These are phyloP conservation scores for Tuctoria greenei DNA, from an alignment of 176 grass and related monocot genomes.

Conservation along the genomic window DNA sequence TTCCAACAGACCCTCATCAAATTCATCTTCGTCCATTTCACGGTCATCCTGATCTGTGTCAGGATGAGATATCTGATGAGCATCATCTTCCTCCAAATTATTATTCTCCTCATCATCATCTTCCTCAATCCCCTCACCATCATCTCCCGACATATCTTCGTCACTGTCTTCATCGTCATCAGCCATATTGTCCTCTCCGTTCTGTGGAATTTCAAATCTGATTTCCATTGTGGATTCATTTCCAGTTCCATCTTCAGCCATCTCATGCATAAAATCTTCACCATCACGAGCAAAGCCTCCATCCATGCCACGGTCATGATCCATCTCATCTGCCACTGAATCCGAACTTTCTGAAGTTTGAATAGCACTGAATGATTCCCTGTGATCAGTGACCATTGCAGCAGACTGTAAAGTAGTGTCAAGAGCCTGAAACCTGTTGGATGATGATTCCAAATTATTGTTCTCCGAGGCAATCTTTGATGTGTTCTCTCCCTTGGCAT, in stretches of 20 bases:
- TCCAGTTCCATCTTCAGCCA: constrained; percentile 70
- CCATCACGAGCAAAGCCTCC: constrained; percentile 58
- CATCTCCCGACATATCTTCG: constrained; percentile 77
- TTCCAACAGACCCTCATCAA: constrained; percentile 93
- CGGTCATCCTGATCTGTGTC: constrained; percentile 96
- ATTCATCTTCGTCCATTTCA: constrained; percentile 98
- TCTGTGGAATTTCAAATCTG: constrained; percentile 81
- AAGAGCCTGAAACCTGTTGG: constrained; percentile 64
- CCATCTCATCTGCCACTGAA: constrained; percentile 89
- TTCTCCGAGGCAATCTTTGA: constrained; percentile 52
- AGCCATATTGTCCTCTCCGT: constrained; percentile 78
- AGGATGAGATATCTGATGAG: constrained; percentile 80
- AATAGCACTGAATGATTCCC: constrained; percentile 62
- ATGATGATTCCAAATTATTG: constrained; percentile 49
- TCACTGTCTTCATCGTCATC: constrained; percentile 78
- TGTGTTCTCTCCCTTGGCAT: constrained; percentile 59
- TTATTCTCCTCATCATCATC: constrained; percentile 63
- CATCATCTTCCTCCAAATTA: constrained; percentile 85
- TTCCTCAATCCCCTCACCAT: constrained; percentile 75
- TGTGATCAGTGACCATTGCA: constrained; percentile 62
- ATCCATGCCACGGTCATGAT: constrained; percentile 76
- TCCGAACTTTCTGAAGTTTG: constrained; percentile 63
- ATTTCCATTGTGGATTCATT: constrained; percentile 90
- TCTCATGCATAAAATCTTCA: constrained; percentile 97
- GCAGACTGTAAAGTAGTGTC: constrained; percentile 67